A percentile compares a stretch with the other conserved stretches of the same genome.
Evolutionary conservation across 495 filamentous ascomycete species (phyloP).

Genomic region (Hypoxylon subgilvum): DNA sequence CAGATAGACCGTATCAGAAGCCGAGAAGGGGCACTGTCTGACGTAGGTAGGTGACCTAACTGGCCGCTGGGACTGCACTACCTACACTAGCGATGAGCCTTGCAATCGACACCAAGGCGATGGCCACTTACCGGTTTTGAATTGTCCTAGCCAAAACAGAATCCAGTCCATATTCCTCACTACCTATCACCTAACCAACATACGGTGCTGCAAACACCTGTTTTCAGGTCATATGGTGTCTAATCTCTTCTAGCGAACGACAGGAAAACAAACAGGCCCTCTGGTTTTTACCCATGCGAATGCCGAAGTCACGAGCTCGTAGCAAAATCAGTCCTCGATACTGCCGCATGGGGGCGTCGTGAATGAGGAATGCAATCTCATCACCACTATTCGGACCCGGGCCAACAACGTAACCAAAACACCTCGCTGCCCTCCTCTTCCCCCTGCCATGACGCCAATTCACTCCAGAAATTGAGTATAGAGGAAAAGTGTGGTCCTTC

Average conservation of each 20-base stretch:
- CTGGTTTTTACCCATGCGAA: slow-evolving; percentile 29
- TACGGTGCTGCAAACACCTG: slow-evolving; percentile 33
- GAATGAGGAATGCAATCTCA: slow-evolving; percentile 39
- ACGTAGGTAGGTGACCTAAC: slow-evolving; percentile 38
- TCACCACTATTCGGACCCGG: slow-evolving; percentile 24
- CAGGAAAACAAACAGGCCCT: too few relatives aligned
- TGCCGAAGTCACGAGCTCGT: slow-evolving; percentile 38
- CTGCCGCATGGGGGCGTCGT: slow-evolving; percentile 37
- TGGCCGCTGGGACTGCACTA: slow-evolving; percentile 32
- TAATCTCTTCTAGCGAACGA: slow-evolving; percentile 14
- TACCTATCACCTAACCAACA: slow-evolving; percentile 31
- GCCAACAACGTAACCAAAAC: slow-evolving; percentile 25
- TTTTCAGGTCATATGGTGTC: slow-evolving; percentile 27
- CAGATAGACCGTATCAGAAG: slow-evolving; percentile 26
- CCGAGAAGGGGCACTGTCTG: slow-evolving; percentile 30
- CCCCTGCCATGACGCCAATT: slow-evolving; percentile 17
- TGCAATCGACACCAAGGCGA: slow-evolving; percentile 39
- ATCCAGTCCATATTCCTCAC: slow-evolving; percentile 37
- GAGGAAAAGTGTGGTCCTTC: slow-evolving; percentile 28
- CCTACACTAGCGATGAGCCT: slow-evolving; percentile 40
- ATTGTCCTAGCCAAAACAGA: slow-evolving; percentile 40
- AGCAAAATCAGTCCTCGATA: slow-evolving; percentile 35
- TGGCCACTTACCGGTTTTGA: slow-evolving; percentile 43
- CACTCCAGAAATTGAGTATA: slow-evolving; percentile 18
- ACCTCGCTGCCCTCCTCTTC: slow-evolving; percentile 4